Percentiles rank a stretch among this genome's conserved stretches.
Evolutionary conservation across 176 grass and related monocot species (phyloP).

Genomic region (Pharus latifolius): DNA sequence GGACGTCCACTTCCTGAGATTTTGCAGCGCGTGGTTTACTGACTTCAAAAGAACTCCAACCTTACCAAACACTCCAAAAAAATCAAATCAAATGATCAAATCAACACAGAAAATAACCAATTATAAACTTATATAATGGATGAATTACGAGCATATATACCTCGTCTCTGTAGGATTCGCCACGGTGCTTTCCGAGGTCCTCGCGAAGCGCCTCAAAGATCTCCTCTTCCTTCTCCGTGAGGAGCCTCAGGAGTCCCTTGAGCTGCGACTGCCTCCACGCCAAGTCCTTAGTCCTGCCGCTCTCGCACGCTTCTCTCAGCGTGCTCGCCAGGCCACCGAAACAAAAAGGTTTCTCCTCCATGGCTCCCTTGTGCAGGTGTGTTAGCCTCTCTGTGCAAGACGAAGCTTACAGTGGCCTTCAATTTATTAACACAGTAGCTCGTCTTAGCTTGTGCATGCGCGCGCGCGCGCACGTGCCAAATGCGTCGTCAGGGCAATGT

Average conservation of each 20-base stretch:
- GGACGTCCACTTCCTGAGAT: constrained; percentile 58
- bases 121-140: not conserved
- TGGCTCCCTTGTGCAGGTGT: not conserved
- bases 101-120: not conserved
- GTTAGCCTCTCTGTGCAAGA: not conserved
- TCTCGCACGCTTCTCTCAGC: constrained; percentile 31
- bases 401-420: too few species aligned
- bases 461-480: too few species aligned
- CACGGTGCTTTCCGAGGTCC: constrained; percentile 56
- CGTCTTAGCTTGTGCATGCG: not conserved
- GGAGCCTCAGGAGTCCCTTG: constrained; percentile 31
- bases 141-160: not conserved
- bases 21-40: constrained; percentile 21
- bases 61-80: not conserved
- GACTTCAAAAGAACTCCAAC: constrained; percentile 40
- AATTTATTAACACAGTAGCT: not conserved
- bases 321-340: not conserved
- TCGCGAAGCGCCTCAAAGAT: constrained; percentile 43
- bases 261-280: constrained; percentile 57
- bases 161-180: constrained; percentile 62
- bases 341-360: not conserved
- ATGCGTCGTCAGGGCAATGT: too few species aligned
- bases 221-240: constrained; percentile 54
- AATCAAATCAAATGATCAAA: not conserved
- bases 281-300: constrained; percentile 46